Evolutionary conservation across 1,284 basidiomycete genomes (phyloP).

Genomic region (Puccinia polysora): DNA sequence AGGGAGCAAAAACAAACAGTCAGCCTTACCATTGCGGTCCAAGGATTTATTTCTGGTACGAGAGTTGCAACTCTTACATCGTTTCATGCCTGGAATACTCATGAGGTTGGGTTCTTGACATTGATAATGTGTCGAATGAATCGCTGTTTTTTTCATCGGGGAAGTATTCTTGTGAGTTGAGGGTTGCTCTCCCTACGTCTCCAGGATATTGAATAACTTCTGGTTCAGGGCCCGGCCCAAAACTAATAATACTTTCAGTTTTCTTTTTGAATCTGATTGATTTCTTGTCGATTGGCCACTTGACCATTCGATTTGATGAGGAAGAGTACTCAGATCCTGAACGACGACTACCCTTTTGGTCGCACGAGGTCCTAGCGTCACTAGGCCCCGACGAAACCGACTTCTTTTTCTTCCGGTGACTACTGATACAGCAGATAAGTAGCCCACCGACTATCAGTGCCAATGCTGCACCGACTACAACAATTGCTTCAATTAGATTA

Average conservation of each 20-base stretch:
- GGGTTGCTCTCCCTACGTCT: neutral
- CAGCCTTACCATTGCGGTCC: too few relatives aligned
- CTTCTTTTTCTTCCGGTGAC: neutral
- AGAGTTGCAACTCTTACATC: too few relatives aligned
- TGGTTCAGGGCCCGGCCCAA: neutral
- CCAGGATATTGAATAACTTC: neutral
- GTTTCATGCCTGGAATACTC: too few relatives aligned
- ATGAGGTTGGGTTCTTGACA: too few relatives aligned
- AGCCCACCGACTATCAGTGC: neutral
- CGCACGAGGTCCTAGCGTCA: neutral
- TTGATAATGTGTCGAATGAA: too few relatives aligned
- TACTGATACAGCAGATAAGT: neutral
- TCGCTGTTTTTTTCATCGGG: neutral
- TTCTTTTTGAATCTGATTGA: slow-evolving; percentile 8
- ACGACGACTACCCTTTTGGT: neutral
- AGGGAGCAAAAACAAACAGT: too few relatives aligned
- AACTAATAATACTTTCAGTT: slow-evolving; percentile 10
- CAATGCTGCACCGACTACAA: neutral
- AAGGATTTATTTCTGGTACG: too few relatives aligned
- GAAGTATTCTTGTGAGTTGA: neutral
- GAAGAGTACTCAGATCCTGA: neutral
- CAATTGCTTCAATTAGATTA: slow-evolving; percentile 8
- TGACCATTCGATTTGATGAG: neutral
- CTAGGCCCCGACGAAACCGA: neutral
- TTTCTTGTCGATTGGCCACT: slow-evolving; percentile 29